These are phyloP conservation scores for Naegleria gruberi DNA, from an alignment of 208 protist genomes.

Conservation along the genomic window DNA sequence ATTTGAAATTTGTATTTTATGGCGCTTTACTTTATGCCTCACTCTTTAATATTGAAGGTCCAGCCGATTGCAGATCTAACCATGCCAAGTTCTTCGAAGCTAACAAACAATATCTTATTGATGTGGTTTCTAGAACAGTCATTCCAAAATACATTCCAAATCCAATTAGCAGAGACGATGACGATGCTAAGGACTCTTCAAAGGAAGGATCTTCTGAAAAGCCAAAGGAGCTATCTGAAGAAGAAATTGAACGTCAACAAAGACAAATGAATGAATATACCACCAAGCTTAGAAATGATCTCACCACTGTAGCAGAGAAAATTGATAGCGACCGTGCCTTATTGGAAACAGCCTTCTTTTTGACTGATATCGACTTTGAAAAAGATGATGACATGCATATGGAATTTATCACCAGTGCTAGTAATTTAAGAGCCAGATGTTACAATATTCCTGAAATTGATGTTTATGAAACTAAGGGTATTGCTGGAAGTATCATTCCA, in stretches of 20 bases:
- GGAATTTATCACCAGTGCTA: slow-evolving; percentile 41
- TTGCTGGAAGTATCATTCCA: slow-evolving; percentile 47
- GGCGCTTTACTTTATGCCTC: slow-evolving; percentile 37
- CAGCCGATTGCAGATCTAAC: not conserved
- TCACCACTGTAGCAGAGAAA: not conserved
- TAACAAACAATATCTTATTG: not conserved
- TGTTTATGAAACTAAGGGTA: slow-evolving; percentile 41
- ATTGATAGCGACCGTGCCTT: not conserved
- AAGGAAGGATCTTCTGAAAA: not conserved
- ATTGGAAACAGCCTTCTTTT: slow-evolving; percentile 8
- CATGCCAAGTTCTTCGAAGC: not conserved
- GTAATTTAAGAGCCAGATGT: slow-evolving; percentile 39
- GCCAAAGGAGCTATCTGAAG: slow-evolving; percentile 24
- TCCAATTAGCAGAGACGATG: slow-evolving; percentile 22
- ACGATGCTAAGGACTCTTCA: slow-evolving; percentile 36
- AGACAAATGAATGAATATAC: not conserved
- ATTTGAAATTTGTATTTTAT: slow-evolving; percentile 44
- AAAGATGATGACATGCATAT: slow-evolving; percentile 53
- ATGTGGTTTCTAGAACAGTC: not conserved
- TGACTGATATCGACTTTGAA: slow-evolving; percentile 46
- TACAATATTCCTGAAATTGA: slow-evolving; percentile 29
- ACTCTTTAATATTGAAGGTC: slow-evolving; percentile 35
- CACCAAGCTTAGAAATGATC: not conserved
- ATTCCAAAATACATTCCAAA: not conserved
- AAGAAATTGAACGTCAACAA: slow-evolving; percentile 26